Evolutionary conservation across 305 asterid species (phyloP), one percentile per base, ranked within the genome.

Genomic region (Stenogyne calaminthoides): DNA sequence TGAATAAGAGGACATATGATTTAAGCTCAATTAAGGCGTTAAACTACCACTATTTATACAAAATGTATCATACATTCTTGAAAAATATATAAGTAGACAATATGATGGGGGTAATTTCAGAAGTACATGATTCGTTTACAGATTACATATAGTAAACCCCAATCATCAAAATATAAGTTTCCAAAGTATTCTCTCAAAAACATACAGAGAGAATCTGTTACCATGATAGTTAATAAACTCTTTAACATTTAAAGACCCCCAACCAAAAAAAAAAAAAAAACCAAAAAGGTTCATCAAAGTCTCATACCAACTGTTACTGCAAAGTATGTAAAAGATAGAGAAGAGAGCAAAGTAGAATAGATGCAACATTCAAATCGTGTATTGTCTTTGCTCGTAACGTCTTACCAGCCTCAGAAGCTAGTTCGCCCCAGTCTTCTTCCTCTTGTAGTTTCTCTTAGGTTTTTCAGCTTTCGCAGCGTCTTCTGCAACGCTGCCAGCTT

Each of bases 401-500:
- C 78, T 34, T 34, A 55, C 44, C 60, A 34, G 56, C 51, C 37
- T 70, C 34, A 36, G 67, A 58, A 47, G 64, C 74, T 65, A 69
- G 15, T 47, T 46, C 10, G 25, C 80, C 29, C 34, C 77, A 52
- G 63, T 69, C n/a, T 22, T 49, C 64, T 36, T 58, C 64, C 27
- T 39, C 49, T 36, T 63, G 66, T 74, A 22, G 51, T 22, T 11
- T 68, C 74, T 72, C 80, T 58, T 78, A 6, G 76, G 74, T 66
- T 51, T 71, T 2, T 66, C 74, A 22, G 57, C 61, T 55, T 55
- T 37, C n/a, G 75, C 70, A 14, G 71, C 47, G 18, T 9, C 61
- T 49, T 67, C 73, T 14, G 47, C 77, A 69, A 27, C 76, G 10
- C 19, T 58, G 42, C 51, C 22, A 22, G 67, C 56, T 46, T 68